A percentile compares a stretch with the other conserved stretches of the same genome.
phyloP scores from a whole-genome alignment of 805 yeast species.

The Schwanniomyces sp. region DNA sequence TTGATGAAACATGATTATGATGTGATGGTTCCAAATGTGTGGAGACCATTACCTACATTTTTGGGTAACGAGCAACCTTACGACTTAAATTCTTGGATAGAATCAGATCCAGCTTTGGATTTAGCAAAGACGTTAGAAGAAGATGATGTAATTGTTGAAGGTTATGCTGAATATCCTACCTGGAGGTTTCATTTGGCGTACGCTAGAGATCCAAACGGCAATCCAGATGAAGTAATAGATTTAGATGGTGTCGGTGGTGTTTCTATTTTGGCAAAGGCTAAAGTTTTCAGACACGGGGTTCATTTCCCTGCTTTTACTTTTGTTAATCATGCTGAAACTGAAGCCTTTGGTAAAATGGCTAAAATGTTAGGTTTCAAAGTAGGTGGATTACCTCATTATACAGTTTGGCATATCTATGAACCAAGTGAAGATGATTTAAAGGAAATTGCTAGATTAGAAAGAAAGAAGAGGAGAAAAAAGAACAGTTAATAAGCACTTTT shows the following conservation, averaged over 20 bases:
- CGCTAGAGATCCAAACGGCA: conserved; percentile 59
- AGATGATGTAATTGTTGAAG: conserved; percentile 87
- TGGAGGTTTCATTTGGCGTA: conserved; percentile 83
- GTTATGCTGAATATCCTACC: conserved; percentile 83
- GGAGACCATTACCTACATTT: conserved; percentile 96
- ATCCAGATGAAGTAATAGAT: conserved; percentile 62
- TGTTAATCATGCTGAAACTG: conserved; percentile 84
- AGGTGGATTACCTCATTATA: conserved; percentile 88
- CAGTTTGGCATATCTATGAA: conserved; percentile 87
- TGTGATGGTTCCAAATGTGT: conserved; percentile 83
- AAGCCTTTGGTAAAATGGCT: conserved; percentile 83
- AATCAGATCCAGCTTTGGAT: conserved; percentile 72
- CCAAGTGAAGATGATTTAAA: conserved; percentile 83
- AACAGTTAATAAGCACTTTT: conserved; percentile 1
- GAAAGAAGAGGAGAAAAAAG: conserved; percentile 54
- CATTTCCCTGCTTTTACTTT: conserved; percentile 84
- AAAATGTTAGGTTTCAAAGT: conserved; percentile 76
- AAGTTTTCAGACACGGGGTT: conserved; percentile 73
- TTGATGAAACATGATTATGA: conserved; percentile 70
- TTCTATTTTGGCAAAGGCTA: conserved; percentile 73
- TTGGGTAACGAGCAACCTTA: conserved; percentile 91
- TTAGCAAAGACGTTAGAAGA: conserved; percentile 65
- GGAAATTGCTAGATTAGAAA: conserved; percentile 67
- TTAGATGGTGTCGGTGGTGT: conserved; percentile 90
- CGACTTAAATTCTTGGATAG: conserved; percentile 96